Base-by-base conservation (phyloP, 176 grass and related monocot genomes). In the Typha latifolia region DNA sequence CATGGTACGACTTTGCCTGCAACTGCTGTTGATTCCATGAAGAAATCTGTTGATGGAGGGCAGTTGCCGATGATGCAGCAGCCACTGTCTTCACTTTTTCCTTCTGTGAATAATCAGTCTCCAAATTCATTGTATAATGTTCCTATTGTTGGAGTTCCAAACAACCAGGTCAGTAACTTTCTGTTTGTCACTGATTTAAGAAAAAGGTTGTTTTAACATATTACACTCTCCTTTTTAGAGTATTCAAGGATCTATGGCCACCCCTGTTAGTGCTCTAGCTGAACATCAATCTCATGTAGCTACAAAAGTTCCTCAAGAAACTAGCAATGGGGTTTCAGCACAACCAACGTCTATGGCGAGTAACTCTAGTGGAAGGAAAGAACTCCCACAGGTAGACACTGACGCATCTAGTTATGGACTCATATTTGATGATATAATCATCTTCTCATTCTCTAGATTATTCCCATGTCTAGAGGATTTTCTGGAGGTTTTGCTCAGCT, bases 371-470 rank as follows among this genome's bases (percentile, higher is more conserved):
- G 88, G 75, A 32, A 81, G 86, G 77, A 90, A 84, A 87, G 86
- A 83, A 81, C 79, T 99, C 65, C 94, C 89, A 84, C 76, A 51
- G 81, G 94, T 96, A 91, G 12, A 34, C 49, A 86, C 12, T 50
- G 64, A 51, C 31, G 53, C 75, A 64, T 69, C 47, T 48, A 1
- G 47, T 14, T 66, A 50, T 79, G 51, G 47, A 64, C 23, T 50
- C 63, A 26, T 62, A 26, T 16, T 47, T 16, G 61, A 14, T 65
- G 64, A 47, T 32, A 67, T 68, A 67, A 13, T 64, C 82, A 68
- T 79, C 61, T 48, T 15, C 50, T 11, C 22, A 74, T 19, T 9
- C 5, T 22, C 34, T 16, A 43, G 37, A 43, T 6, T 43, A 43
- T 43, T 43, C 37, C 37, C 7, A 43, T 43, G 37, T 43, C 37